Evolutionary conservation across 2,329 filamentous ascomycete genomes (phyloP), one percentile per base, ranked within the genome.

Genomic region (Fusarium sp.): DNA sequence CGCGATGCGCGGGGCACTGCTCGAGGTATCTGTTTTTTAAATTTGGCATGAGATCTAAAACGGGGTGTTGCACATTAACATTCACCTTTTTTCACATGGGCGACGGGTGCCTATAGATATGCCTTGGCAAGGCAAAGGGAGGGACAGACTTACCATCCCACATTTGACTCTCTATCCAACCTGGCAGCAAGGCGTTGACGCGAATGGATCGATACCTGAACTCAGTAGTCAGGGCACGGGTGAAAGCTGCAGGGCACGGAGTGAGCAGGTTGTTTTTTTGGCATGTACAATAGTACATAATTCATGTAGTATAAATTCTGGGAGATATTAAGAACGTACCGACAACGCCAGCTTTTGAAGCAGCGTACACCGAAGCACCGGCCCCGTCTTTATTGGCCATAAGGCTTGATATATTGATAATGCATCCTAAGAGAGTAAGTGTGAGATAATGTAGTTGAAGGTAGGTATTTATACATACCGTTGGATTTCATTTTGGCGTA

Each of bases 81-180:
- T 69, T 50, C 61, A 45, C 63, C 69, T 50, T 63, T 61, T 63
- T 50, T 36, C 47, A 32, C 38, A 54, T 38, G 45, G 60, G 52
- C 47, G 24, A 59, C 50, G 21, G 38, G 51, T 30, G 50, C 57
- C 36, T 42, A 55, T 34, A 48, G 54, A 57, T 57, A 40, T 50
- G 50, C 53, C 43, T 45, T n/a, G 47, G 53, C 23, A 52, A 56
- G 52, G 49, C 56, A 50, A 48, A 56, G 51, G 66, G 63, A 59
- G 61, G 61, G 61, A 60, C 38, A 62, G 52, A 77, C 81, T 79
- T 79, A 94, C 92, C 82, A 75, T 85, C 79, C 69, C 91, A 93
- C 92, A 97, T 96, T 46, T 88, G 85, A 44, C 92, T 95, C 56
- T 91, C 83, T 69, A 96, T 89, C 81, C 95, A 97, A 8, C 93